Percentiles rank a stretch among this genome's conserved stretches.
phyloP scores from a whole-genome alignment of 768 basidiomycete species.

The Mycena chlorophos region DNA sequence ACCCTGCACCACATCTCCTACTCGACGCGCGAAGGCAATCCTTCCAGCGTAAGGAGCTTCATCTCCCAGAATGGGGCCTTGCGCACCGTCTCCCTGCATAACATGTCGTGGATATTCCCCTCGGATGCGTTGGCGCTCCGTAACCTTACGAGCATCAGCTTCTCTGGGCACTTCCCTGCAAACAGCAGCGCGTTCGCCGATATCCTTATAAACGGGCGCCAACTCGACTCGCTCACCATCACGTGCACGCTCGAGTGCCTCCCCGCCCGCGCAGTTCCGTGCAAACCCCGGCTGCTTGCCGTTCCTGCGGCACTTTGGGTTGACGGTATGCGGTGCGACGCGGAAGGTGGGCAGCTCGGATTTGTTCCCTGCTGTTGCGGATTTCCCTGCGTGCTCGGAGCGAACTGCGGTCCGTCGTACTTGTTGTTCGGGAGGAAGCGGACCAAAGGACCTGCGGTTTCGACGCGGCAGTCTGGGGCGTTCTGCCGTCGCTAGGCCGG shows the following conservation, averaged over 20 bases:
- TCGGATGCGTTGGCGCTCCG: slow-evolving; percentile 52
- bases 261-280: slow-evolving; percentile 53
- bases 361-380: slow-evolving; percentile 67
- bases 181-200: slow-evolving; percentile 55
- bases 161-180: slow-evolving; percentile 55
- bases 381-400: slow-evolving; percentile 60
- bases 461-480: slow-evolving; percentile 70
- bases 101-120: slow-evolving; percentile 59
- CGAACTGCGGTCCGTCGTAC: slow-evolving; percentile 52
- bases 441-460: slow-evolving; percentile 59
- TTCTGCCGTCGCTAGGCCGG: slow-evolving; percentile 56
- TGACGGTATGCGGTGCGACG: slow-evolving; percentile 47
- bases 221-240: slow-evolving; percentile 62
- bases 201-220: slow-evolving; percentile 59
- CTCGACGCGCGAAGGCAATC: slow-evolving; percentile 43
- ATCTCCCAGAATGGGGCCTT: slow-evolving; percentile 55
- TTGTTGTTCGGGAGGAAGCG: slow-evolving; percentile 47
- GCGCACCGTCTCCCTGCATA: slow-evolving; percentile 55
- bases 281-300: slow-evolving; percentile 46
- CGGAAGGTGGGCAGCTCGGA: slow-evolving; percentile 54
- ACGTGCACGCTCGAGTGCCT: slow-evolving; percentile 54
- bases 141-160: slow-evolving; percentile 64
- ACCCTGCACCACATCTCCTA: slow-evolving; percentile 63
- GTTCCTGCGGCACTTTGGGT: slow-evolving; percentile 64
- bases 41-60: slow-evolving; percentile 44